Evolutionary conservation across 768 basidiomycete genomes (phyloP).

Genomic region (Phlebiopsis flavidoalba): DNA sequence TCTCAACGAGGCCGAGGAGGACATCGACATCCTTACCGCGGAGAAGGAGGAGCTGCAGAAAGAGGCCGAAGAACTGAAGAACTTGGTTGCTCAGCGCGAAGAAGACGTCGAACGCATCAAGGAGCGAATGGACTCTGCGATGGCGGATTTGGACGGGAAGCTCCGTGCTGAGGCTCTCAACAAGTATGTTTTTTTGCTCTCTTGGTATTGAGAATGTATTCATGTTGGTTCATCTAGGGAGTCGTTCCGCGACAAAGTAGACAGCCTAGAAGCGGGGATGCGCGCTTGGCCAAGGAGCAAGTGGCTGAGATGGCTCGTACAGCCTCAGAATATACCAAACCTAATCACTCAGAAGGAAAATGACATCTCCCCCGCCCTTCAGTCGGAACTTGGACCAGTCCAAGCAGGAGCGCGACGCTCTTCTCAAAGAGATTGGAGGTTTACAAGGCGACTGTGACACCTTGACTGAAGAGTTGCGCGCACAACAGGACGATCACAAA

Average conservation of each 20-base stretch:
- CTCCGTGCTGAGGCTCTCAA: slow-evolving; percentile 58
- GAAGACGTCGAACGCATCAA: slow-evolving; percentile 72
- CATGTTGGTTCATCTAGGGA: slow-evolving; percentile 42
- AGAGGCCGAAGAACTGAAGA: slow-evolving; percentile 64
- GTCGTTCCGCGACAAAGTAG: slow-evolving; percentile 49
- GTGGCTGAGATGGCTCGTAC: slow-evolving; percentile 73
- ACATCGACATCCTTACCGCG: slow-evolving; percentile 50
- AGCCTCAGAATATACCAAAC: slow-evolving; percentile 65
- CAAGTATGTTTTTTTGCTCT: slow-evolving; percentile 39
- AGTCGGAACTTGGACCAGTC: slow-evolving; percentile 47
- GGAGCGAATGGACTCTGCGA: slow-evolving; percentile 62
- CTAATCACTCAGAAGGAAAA: slow-evolving; percentile 77
- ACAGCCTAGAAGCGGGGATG: slow-evolving; percentile 61
- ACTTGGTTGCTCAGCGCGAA: slow-evolving; percentile 65
- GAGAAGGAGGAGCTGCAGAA: slow-evolving; percentile 62
- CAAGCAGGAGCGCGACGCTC: slow-evolving; percentile 48
- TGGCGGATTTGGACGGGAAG: slow-evolving; percentile 69
- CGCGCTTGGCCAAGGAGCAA: slow-evolving; percentile 70
- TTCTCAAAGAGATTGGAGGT: slow-evolving; percentile 58
- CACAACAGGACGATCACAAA: slow-evolving; percentile 52
- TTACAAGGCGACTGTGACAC: slow-evolving; percentile 67
- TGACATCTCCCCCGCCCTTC: slow-evolving; percentile 52
- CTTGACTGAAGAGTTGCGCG: slow-evolving; percentile 55
- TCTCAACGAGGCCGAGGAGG: slow-evolving; percentile 50
- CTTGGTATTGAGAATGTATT: not conserved